phyloP scores from a whole-genome alignment of 2,329 filamentous ascomycete genomes.

The Alternaria sp. region DNA sequence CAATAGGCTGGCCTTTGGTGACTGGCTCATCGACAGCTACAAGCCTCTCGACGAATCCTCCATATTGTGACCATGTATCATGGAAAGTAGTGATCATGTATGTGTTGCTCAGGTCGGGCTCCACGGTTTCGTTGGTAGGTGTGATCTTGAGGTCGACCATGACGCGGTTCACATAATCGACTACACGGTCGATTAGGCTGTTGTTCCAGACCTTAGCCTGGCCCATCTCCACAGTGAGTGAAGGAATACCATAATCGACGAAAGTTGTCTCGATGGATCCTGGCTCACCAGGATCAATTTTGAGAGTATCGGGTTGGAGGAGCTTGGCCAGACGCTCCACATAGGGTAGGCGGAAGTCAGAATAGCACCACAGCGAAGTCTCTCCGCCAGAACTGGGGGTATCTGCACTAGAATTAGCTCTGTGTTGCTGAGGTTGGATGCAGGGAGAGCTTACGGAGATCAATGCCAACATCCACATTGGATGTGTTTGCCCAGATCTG shows the following conservation, averaged over 20 bases:
- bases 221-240: slow-evolving; percentile 53
- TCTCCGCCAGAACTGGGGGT: slow-evolving; percentile 50
- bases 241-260: slow-evolving; percentile 46
- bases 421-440: not conserved
- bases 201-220: slow-evolving; percentile 51
- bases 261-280: slow-evolving; percentile 53
- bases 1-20: slow-evolving; percentile 49
- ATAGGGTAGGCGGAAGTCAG: slow-evolving; percentile 49
- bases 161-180: slow-evolving; percentile 39
- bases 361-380: slow-evolving; percentile 52
- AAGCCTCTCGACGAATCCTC: slow-evolving; percentile 42
- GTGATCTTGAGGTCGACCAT: slow-evolving; percentile 33
- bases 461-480: slow-evolving; percentile 53
- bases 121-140: slow-evolving; percentile 41
- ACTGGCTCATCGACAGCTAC: slow-evolving; percentile 47
- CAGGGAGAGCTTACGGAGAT: slow-evolving; percentile 34
- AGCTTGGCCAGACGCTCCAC: slow-evolving; percentile 53
- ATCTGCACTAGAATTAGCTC: slow-evolving; percentile 23
- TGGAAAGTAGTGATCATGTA: slow-evolving; percentile 46
- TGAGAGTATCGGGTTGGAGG: slow-evolving; percentile 51
- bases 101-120: slow-evolving; percentile 43
- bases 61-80: slow-evolving; percentile 36
- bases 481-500: slow-evolving; percentile 50
- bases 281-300: slow-evolving; percentile 52
- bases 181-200: slow-evolving; percentile 47